Base-by-base conservation (phyloP, 2,329 filamentous ascomycete genomes). In the Colletotrichum ledebouriae region DNA sequence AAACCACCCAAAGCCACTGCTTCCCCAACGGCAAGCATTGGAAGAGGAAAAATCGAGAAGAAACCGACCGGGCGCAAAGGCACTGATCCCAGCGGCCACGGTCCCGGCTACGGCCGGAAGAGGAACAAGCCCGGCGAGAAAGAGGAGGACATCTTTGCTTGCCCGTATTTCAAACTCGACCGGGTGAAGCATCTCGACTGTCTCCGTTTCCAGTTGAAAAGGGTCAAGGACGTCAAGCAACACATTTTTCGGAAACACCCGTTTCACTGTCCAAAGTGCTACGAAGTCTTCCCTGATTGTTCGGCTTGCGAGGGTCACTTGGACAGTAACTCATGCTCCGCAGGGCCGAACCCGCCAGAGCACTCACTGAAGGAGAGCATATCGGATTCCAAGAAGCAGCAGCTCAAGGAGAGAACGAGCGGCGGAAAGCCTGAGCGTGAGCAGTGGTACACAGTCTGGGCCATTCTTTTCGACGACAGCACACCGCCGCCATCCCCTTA, bases 211-310 rank as follows among this genome's bases (percentile, higher is more conserved):
- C 42, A 49, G 33, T 6, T 60, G 25, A 50, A 13, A 15, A 13
- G 57, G 10, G 57, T 60, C 5, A 60, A 60, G 5, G 57, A 60
- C 46, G 57, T 60, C 46, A 60, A 60, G 17, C 57, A 60, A 29
- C 57, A 60, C 46, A 39, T 60, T 6, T 60, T 44, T 10, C 25
- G 57, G 2, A 60, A 50, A 41, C 57, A 60, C 6, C n/a, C 6
- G 1, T 56, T 56, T 15, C 52, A 56, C 52, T 56, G 52, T 15
- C n/a, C 33, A 3, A 39, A 3, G 4, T 56, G 52, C n/a, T 41
- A 39, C 9, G 5, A 22, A 3, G 22, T 56, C 9, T 56, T 56
- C 37, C 17, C 52, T 5, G 20, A 41, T 11, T 20, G 34, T n/a
- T 9, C 39, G 2, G 25, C 10, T 13, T 55, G 15, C 52, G 34